These are phyloP conservation scores for Xylaria bambusicola DNA, from an alignment of 495 filamentous ascomycete genomes.

Conservation along the genomic window DNA sequence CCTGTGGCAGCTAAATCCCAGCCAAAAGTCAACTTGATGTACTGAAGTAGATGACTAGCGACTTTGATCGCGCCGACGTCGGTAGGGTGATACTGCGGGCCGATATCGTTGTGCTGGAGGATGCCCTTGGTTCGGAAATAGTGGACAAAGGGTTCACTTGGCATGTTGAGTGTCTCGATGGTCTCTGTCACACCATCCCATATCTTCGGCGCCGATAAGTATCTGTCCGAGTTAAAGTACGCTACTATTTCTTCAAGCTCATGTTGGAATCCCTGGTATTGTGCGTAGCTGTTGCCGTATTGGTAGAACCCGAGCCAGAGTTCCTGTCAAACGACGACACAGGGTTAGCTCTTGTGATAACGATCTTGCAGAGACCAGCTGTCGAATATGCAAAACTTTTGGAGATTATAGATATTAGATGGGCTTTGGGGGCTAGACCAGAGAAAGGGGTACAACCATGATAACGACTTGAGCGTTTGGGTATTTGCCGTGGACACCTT, in stretches of 20 bases:
- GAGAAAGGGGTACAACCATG: slow-evolving; percentile 45
- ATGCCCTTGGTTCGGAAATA: slow-evolving; percentile 70
- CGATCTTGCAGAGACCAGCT: background rate
- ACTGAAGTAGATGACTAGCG: slow-evolving; percentile 66
- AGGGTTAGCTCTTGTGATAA: background rate
- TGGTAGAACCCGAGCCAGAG: slow-evolving; percentile 63
- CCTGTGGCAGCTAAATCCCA: slow-evolving; percentile 64
- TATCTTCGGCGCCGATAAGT: slow-evolving; percentile 42
- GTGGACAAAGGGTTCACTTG: slow-evolving; percentile 58
- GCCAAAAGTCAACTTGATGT: slow-evolving; percentile 51
- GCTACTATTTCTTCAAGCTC: slow-evolving; percentile 58
- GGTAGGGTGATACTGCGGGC: slow-evolving; percentile 63
- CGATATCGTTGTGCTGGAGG: slow-evolving; percentile 70
- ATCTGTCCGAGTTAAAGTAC: slow-evolving; percentile 55
- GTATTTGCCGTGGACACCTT: slow-evolving; percentile 62
- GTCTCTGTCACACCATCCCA: slow-evolving; percentile 49
- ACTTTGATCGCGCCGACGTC: slow-evolving; percentile 70
- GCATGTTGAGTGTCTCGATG: slow-evolving; percentile 35
- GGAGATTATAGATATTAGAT: background rate
- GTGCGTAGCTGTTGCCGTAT: slow-evolving; percentile 55
- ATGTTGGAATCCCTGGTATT: slow-evolving; percentile 50
- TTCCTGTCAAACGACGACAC: slow-evolving; percentile 40
- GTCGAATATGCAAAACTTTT: background rate
- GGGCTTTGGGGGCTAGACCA: background rate
- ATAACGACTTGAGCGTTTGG: slow-evolving; percentile 64